These are phyloP conservation scores for Nephelium lappaceum DNA, from an alignment of 345 rosid genomes.

Conservation along the genomic window DNA sequence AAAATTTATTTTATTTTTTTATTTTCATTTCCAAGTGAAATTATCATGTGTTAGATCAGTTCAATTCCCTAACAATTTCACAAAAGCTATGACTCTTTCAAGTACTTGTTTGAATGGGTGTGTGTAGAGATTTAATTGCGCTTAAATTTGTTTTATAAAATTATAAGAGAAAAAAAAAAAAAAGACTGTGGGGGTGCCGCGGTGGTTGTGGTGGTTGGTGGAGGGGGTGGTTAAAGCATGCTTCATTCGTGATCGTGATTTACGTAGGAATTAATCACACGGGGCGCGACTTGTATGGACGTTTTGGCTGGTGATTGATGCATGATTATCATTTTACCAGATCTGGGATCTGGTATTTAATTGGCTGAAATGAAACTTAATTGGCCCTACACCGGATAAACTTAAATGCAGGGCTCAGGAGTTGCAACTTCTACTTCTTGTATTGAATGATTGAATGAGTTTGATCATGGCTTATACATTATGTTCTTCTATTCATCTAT, in stretches of 20 bases:
- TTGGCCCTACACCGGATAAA: background rate
- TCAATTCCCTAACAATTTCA: background rate
- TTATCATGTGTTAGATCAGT: background rate
- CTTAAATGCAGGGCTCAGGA: background rate
- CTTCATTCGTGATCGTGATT: background rate
- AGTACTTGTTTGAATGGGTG: background rate
- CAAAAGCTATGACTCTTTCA: background rate
- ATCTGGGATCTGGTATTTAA: background rate
- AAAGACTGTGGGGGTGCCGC: too few relatives aligned
- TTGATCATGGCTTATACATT: background rate
- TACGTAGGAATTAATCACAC: background rate
- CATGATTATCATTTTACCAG: background rate
- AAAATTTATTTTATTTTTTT: background rate
- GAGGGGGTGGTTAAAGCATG: slow-evolving; percentile 24
- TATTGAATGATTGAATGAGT: background rate
- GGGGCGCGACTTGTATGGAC: background rate
- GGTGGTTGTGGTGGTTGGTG: background rate
- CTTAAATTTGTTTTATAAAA: background rate
- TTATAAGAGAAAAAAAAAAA: too few relatives aligned
- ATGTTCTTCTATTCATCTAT: background rate
- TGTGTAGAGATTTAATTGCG: background rate
- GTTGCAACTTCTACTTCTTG: background rate
- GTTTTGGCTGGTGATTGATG: background rate
- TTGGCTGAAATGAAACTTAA: slow-evolving; percentile 3
- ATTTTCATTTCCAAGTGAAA: background rate